Evolutionary conservation across 179 eudicot genomes (phyloP), one percentile per base, ranked within the genome.

Genomic region (Silene coronaria): DNA sequence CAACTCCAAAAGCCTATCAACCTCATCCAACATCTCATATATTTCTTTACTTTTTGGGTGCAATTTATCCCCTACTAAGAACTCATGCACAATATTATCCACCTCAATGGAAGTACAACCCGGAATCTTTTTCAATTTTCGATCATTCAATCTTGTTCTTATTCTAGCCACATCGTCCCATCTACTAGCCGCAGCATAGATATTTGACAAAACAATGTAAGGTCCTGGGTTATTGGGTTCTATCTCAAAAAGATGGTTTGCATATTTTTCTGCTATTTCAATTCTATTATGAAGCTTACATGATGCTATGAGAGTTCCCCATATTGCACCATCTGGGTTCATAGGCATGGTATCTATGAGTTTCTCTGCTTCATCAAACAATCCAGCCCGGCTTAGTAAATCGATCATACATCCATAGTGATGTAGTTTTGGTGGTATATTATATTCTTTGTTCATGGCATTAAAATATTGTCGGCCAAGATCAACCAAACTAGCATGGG

Each of bases 101-200:
- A 90, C 84, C 78, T 87, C 90, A 46, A 88, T 88, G 1, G 89
- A 90, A 28, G 88, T 90, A 74, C 92, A 87, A 1, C 96, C 96
- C 0, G 92, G 96, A 22, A 84, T 71, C 76, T 88, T 90, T 79
- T 86, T 86, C 80, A 82, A 60, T 19, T 88, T 88, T 36, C 16
- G 53, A 66, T 88, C 89, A 21, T 84, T 88, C 55, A 87, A 24
- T 36, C 14, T 66, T 2, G 87, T 86, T 74, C 96, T 77, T 14
- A 86, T 80, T 71, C 80, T 77, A 36, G 87, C 89, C 6, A 87
- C 92, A 38, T 84, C 85, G 46, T 85, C 88, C 91, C 91, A 90
- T 77, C 72, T 84, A 46, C 86, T 85, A 3, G 82, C 77, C 1
- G 66, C 55, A 4, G 91, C 91, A 71, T 90, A 90, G 6, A 87